These are phyloP conservation scores for Plasmodium chabaudi DNA, from an alignment of 169 alveolate genomes.

Conservation along the genomic window DNA sequence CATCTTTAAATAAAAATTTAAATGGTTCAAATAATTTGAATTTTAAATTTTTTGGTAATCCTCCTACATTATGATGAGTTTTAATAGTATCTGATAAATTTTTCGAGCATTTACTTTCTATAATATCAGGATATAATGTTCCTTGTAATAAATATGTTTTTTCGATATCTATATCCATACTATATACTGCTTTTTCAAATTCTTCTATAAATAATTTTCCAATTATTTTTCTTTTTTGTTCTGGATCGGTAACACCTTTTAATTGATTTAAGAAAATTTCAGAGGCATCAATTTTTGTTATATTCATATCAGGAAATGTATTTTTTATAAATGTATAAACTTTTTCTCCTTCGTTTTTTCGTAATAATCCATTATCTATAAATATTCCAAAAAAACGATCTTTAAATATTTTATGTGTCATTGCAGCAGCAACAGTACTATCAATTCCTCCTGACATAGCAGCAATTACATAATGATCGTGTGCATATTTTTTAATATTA, in stretches of 20 bases:
- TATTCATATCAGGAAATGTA: constrained; percentile 83
- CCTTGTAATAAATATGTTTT: constrained; percentile 85
- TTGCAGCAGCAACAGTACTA: constrained; percentile 86
- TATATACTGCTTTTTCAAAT: constrained; percentile 83
- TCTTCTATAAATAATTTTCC: constrained; percentile 86
- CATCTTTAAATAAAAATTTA: constrained; percentile 83
- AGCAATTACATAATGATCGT: constrained; percentile 81
- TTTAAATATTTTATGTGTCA: constrained; percentile 82
- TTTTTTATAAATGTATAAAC: constrained; percentile 79
- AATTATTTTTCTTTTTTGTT: constrained; percentile 82
- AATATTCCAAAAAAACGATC: constrained; percentile 84
- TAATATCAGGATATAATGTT: constrained; percentile 85
- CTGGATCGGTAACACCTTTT: constrained; percentile 83
- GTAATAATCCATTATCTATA: constrained; percentile 85
- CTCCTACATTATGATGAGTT: constrained; percentile 87
- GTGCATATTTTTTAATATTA: constrained; percentile 67
- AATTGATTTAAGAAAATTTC: constrained; percentile 79
- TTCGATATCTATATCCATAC: constrained; percentile 79
- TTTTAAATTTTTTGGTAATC: constrained; percentile 82
- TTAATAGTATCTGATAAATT: constrained; percentile 81
- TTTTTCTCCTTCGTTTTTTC: constrained; percentile 83
- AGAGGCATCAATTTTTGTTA: constrained; percentile 81
- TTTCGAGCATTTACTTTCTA: constrained; percentile 81
- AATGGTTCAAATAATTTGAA: constrained; percentile 86
- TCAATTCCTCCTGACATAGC: constrained; percentile 88